Evolutionary conservation across 1,284 basidiomycete species (phyloP).

Genomic region (Ceratobasidium sp.): DNA sequence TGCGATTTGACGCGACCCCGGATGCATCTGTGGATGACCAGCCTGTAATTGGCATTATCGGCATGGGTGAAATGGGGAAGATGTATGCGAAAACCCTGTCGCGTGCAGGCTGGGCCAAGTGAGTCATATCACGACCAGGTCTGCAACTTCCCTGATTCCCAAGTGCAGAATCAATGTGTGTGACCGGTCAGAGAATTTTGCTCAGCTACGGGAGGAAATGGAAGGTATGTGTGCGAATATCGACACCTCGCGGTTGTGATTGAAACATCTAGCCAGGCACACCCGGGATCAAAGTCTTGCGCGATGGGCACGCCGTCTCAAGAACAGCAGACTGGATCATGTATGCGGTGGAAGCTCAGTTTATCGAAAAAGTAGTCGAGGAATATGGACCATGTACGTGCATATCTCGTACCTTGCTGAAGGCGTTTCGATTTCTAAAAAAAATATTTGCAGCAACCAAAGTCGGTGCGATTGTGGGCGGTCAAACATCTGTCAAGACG

Average conservation of each 20-base stretch:
- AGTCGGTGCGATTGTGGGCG: slow-evolving; percentile 89
- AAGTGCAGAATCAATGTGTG: slow-evolving; percentile 84
- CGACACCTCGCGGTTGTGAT: neutral
- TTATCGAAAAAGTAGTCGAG: slow-evolving; percentile 86
- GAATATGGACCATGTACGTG: slow-evolving; percentile 89
- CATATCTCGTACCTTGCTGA: neutral
- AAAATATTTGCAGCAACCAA: too few species aligned
- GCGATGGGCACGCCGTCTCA: slow-evolving; percentile 85
- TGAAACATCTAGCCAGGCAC: slow-evolving; percentile 53
- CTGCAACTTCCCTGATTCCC: neutral
- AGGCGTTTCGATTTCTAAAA: too few species aligned
- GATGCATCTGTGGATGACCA: slow-evolving; percentile 63
- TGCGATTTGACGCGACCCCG: slow-evolving; percentile 50
- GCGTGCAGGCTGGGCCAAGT: slow-evolving; percentile 87
- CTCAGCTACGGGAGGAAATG: slow-evolving; percentile 68
- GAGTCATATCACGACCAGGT: slow-evolving; percentile 45
- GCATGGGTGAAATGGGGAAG: slow-evolving; percentile 94
- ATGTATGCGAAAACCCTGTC: slow-evolving; percentile 87
- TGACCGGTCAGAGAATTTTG: slow-evolving; percentile 82
- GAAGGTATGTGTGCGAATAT: slow-evolving; percentile 56
- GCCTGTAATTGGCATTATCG: slow-evolving; percentile 84
- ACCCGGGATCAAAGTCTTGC: slow-evolving; percentile 69
- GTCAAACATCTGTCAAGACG: slow-evolving; percentile 96
- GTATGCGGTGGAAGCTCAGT: slow-evolving; percentile 95
- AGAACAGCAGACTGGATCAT: slow-evolving; percentile 87